These are phyloP conservation scores for Stromatinia cepivora DNA, from an alignment of 2,329 filamentous ascomycete species.

Conservation along the genomic window DNA sequence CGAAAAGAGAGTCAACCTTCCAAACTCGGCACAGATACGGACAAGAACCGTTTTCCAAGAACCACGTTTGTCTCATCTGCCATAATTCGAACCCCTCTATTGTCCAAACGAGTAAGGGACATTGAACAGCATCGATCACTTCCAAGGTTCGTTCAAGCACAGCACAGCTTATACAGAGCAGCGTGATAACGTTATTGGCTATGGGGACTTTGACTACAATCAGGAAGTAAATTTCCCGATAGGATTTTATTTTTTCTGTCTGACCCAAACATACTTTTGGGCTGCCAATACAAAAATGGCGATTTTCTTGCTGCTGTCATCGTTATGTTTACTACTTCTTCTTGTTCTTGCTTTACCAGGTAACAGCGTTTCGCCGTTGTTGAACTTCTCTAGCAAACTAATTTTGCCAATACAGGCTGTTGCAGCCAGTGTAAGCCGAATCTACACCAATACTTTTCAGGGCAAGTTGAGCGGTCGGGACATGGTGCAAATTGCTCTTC, in stretches of 20 bases:
- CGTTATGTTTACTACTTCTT: constrained; percentile 6
- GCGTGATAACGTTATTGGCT: constrained; percentile 23
- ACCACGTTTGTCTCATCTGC: constrained; percentile 19
- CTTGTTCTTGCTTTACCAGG: constrained; percentile 18
- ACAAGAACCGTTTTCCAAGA: background rate
- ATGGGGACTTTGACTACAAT: constrained; percentile 9
- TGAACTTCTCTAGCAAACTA: constrained; percentile 15
- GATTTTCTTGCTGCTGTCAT: constrained; percentile 12
- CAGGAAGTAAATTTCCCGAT: constrained; percentile 18
- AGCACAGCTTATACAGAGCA: constrained; percentile 4
- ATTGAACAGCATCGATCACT: background rate
- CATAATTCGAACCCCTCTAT: constrained; percentile 5
- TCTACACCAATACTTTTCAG: constrained; percentile 28
- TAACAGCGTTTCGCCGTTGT: constrained; percentile 6
- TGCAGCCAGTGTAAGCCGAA: constrained; percentile 27
- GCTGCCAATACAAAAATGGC: constrained; percentile 17
- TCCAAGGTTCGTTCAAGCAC: background rate
- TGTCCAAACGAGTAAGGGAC: background rate
- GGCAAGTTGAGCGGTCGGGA: constrained; percentile 31
- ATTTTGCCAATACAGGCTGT: constrained; percentile 25
- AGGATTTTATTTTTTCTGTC: constrained; percentile 17
- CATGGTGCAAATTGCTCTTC: constrained; percentile 31
- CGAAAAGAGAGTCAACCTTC: background rate
- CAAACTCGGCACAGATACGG: background rate
- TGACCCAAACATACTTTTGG: background rate